phyloP scores from a whole-genome alignment of 2,329 filamentous ascomycete species.

The Diaporthe ilicicola region DNA sequence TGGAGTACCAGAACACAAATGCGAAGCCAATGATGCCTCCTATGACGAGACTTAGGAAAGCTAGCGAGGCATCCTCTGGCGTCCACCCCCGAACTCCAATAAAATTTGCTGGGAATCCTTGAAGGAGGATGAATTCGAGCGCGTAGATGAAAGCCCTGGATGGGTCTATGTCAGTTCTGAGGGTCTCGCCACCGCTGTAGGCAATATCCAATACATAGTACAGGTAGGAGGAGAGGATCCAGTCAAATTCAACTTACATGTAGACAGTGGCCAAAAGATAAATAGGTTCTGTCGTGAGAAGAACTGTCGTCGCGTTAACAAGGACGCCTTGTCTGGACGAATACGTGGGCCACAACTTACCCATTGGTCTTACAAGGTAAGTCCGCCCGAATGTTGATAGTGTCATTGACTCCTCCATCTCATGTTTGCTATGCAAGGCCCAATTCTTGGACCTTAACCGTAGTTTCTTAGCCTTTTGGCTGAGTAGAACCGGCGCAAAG shows the following conservation, averaged over 20 bases:
- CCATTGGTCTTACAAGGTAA: background rate
- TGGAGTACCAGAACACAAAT: background rate
- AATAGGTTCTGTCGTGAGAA: background rate
- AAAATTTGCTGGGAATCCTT: background rate
- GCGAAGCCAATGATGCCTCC: background rate
- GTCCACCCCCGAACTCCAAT: background rate
- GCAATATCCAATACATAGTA: no score
- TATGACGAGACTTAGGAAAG: background rate
- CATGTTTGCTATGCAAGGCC: slow-evolving; percentile 2
- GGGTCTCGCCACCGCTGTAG: no score
- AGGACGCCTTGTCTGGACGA: accelerated
- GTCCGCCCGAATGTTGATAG: background rate
- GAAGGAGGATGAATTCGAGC: background rate
- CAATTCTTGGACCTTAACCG: background rate
- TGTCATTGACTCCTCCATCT: background rate
- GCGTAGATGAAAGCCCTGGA: background rate
- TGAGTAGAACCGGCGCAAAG: background rate
- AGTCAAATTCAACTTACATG: background rate
- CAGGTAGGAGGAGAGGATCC: no score
- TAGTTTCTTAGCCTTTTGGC: background rate
- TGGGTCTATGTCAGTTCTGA: background rate
- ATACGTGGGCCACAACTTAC: background rate
- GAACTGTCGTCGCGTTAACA: background rate
- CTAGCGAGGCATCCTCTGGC: background rate
- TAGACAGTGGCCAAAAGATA: background rate